Base-by-base conservation (phyloP, 1,139 yeast genomes). In the Magnusiomyces paraingens region DNA sequence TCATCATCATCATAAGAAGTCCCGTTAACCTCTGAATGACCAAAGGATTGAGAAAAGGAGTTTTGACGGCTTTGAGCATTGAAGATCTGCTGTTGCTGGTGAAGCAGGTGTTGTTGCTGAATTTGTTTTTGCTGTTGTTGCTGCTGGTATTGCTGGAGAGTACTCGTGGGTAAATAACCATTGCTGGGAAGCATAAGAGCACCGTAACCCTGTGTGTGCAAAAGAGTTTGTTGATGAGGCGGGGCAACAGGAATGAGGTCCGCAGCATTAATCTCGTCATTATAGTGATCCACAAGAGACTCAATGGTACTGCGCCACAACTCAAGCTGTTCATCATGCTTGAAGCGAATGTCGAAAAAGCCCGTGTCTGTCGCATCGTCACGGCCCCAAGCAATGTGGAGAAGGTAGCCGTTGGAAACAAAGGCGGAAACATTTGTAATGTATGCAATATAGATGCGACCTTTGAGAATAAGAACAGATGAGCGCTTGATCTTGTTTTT, bases 381-480 rank as follows among this genome's bases (percentile, higher is more conserved):
- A 40, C 61, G 62, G 46, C 72, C 71, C 73, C 73, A 70, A 6
- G 68, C 62, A 35, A 70, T 63, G 43, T 67, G 66, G 52, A 70
- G 57, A 40, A 66, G 53, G 55, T 67, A 68, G 4, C 70, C 69
- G 17, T 54, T 35, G 14, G 61, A 57, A 43, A 63, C 63, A 22
- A 65, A 56, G 12, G 62, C 59, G 2, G 62, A 58, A 8, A 71
- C 69, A 52, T 64, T 62, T 15, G 71, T 66, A 50, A 74, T 66
- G 55, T 71, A 72, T 29, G 70, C 70, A 58, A 72, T 64, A 61
- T 70, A 73, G 42, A 72, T 72, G 35, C 77, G 69, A 38, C 75
- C 77, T 61, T 71, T 72, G 32, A 73, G 62, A 41, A 70, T 72
- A 26, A 73, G 62, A 21, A 64, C 57, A 47, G 65, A 64, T 20